Evolutionary conservation across 1,284 basidiomycete species (phyloP), one percentile per base, ranked within the genome.

Genomic region (Schizopora paradoxa): DNA sequence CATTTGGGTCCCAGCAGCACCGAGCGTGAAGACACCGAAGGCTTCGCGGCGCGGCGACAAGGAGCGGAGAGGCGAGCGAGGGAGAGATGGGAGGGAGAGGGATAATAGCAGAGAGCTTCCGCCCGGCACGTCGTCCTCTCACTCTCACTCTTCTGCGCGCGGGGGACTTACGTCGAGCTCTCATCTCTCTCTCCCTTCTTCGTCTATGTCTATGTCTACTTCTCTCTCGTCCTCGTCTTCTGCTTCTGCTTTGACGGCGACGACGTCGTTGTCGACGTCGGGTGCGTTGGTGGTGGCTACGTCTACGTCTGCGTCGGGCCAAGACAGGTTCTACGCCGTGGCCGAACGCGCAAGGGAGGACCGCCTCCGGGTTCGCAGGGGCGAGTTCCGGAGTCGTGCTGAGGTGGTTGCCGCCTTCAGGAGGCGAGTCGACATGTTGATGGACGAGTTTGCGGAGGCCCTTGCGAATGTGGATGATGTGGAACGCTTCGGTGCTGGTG

Each of bases 391-490:
- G 34, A 51, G 28, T 28, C 31, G 49, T 6, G 49, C 49, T 18
- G 49, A 51, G 45, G 49, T 51, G 13, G 45, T 47, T 10, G 32
- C 39, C 2, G 39, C 35, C n/a, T 51, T 47, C n/a, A 40, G 47
- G 41, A 34, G 49, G 13, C 31, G 45, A n/a, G 45, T 51, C 27
- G 40, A 43, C 31, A 41, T 33, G n/a, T 28, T 51, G 32, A 51
- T 51, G 49, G 27, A 33, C 11, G 49, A 51, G 33, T 51, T 51
- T 35, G 49, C 44, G 25, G 49, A 47, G 16, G 49, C 49, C 38
- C 26, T 51, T 14, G 27, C 34, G 23, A 37, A 41, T 6, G 49
- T 33, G 32, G 49, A 51, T 28, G 49, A 51, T 18, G 41, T 41
- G 18, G 48, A 49, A 39, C 26, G 36, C 27, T 49, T 49, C 29